Conservation (phyloP, 371 early-diverging fungal genomes). For the Mortierella sp. region DNA sequence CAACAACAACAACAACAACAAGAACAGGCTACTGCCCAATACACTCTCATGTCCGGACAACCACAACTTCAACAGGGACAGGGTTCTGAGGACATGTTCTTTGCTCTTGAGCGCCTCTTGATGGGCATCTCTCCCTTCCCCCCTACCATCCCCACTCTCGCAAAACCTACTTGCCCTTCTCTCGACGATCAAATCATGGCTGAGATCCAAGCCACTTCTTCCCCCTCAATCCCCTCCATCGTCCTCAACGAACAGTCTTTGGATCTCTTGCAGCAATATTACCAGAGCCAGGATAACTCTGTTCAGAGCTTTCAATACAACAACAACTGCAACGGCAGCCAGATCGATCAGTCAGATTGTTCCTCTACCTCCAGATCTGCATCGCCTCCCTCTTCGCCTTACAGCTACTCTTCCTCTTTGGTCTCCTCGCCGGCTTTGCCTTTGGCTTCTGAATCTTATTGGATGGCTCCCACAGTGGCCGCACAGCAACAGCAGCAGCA, state of each 20-base stretch:
- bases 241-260: constrained; percentile 56
- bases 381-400: constrained; percentile 43
- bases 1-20: neutral
- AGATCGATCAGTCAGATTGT: constrained; percentile 31
- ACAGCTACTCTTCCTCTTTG: constrained; percentile 41
- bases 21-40: constrained; percentile 22
- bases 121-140: constrained; percentile 57
- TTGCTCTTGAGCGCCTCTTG: constrained; percentile 48
- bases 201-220: constrained; percentile 28
- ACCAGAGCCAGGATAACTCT: constrained; percentile 28
- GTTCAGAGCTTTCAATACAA: neutral
- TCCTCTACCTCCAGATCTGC: constrained; percentile 39
- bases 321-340: constrained; percentile 6
- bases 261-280: constrained; percentile 49
- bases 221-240: constrained; percentile 45
- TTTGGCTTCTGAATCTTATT: constrained; percentile 17
- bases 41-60: constrained; percentile 18
- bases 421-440: constrained; percentile 41
- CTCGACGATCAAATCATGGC: constrained; percentile 52
- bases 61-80: constrained; percentile 28
- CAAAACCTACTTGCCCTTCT: constrained; percentile 55
- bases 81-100: constrained; percentile 45
- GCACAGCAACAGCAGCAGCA: constrained; percentile 17
- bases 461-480: constrained; percentile 1
- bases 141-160: constrained; percentile 54